Percentiles rank a stretch among this genome's conserved stretches.
Conservation (phyloP, 176 grass and related monocot species). For the Triticum aestivum region DNA sequence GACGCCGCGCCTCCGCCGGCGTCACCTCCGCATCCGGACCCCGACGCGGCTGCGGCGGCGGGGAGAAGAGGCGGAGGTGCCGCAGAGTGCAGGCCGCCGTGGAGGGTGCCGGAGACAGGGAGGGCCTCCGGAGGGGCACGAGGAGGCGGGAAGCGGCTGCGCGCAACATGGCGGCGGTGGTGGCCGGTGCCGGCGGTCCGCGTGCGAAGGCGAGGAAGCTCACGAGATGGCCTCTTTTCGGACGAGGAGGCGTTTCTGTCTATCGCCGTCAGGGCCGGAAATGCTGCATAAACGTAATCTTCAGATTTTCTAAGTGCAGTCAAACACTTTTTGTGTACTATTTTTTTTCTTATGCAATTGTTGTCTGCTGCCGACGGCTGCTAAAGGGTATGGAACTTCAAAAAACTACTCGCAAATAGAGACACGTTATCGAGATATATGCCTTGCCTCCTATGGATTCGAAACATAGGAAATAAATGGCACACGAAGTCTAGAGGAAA, state of each 20-base stretch:
- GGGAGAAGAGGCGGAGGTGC: conserved; percentile 38
- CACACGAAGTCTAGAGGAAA: no score
- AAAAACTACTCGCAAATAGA: no score
- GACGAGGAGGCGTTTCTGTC: conserved; percentile 1
- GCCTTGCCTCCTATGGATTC: neutral
- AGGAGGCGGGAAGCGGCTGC: conserved; percentile 17
- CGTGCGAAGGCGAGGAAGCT: neutral
- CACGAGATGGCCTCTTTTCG: neutral
- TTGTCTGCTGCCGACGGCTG: neutral
- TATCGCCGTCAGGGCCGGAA: neutral
- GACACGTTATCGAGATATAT: neutral
- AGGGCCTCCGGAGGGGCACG: neutral
- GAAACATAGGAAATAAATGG: no score
- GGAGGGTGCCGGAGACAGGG: neutral
- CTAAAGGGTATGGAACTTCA: neutral
- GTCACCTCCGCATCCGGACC: conserved; percentile 6
- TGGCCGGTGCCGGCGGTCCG: neutral
- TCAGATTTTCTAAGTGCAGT: neutral
- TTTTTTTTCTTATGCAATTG: neutral
- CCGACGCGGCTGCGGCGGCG: neutral
- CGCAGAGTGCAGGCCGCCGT: neutral
- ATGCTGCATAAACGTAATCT: neutral
- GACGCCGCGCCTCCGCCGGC: conserved; percentile 52
- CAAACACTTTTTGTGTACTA: neutral
- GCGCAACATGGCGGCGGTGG: conserved; percentile 24